phyloP scores from a whole-genome alignment of 805 yeast species.

The Saccharomyces paradoxus region DNA sequence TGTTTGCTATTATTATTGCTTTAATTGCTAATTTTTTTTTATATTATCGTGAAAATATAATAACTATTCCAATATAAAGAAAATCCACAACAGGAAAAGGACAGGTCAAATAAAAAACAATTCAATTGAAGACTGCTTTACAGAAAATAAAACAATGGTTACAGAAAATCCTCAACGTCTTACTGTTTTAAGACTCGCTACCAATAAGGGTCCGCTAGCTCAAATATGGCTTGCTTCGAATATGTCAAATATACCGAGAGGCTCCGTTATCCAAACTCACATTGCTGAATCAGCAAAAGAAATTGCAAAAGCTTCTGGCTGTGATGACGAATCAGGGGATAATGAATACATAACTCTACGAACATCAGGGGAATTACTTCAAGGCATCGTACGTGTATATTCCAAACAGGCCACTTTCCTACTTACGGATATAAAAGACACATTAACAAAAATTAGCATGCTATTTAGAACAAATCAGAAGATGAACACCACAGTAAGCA shows the following conservation, averaged over 20 bases:
- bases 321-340: conserved; percentile 13
- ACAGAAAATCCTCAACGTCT: conserved; percentile 1
- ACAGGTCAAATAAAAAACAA: background rate
- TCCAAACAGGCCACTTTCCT: conserved; percentile 77
- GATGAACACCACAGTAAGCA: conserved; percentile 50
- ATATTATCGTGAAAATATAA: background rate
- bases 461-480: conserved; percentile 44
- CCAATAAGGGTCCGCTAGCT: conserved; percentile 77
- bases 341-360: conserved; percentile 65
- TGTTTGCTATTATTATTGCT: background rate
- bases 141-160: background rate
- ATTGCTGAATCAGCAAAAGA: conserved; percentile 60
- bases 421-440: conserved; percentile 75
- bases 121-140: background rate
- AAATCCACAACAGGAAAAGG: background rate
- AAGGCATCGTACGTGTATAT: conserved; percentile 82
- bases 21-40: background rate
- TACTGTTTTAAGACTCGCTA: conserved; percentile 18
- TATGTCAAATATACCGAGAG: conserved; percentile 33
- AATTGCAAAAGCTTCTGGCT: conserved; percentile 41
- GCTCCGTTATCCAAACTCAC: conserved; percentile 63
- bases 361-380: conserved; percentile 74
- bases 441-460: conserved; percentile 60
- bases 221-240: conserved; percentile 92
- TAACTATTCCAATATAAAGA: background rate